Percentiles rank a stretch among this genome's conserved stretches.
Conservation (phyloP, 2,329 filamentous ascomycete species). For the Remersonia thermophila region DNA sequence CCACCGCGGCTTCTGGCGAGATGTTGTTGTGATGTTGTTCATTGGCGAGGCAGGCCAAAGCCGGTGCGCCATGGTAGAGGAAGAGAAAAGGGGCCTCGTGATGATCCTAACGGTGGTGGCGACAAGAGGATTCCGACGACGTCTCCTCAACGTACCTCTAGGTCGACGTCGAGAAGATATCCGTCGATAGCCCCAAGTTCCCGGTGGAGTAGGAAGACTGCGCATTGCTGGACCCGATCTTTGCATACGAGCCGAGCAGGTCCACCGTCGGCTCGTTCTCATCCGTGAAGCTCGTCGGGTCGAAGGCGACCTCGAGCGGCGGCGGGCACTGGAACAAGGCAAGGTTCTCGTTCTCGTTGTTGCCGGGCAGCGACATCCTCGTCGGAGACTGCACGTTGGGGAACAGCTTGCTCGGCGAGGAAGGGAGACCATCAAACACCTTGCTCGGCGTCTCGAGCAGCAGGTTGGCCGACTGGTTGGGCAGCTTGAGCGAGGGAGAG, state of each 20-base stretch:
- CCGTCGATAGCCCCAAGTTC: slow-evolving; percentile 26
- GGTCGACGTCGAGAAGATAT: slow-evolving; percentile 23
- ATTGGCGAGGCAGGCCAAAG: too few relatives aligned
- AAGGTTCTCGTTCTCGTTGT: slow-evolving; percentile 27
- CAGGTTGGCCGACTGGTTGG: slow-evolving; percentile 26
- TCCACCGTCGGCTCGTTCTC: slow-evolving; percentile 53
- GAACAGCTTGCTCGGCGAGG: slow-evolving; percentile 44
- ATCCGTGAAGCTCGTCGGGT: slow-evolving; percentile 43
- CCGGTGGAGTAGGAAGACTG: slow-evolving; percentile 12
- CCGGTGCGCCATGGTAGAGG: too few relatives aligned
- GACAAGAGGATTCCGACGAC: too few relatives aligned
- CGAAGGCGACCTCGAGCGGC: slow-evolving; percentile 37
- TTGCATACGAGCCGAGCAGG: slow-evolving; percentile 63
- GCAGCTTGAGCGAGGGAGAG: slow-evolving; percentile 35
- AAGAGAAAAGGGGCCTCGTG: too few relatives aligned
- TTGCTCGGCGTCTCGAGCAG: slow-evolving; percentile 46
- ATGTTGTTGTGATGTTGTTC: too few relatives aligned
- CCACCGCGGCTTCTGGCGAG: too few relatives aligned
- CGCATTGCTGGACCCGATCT: slow-evolving; percentile 45
- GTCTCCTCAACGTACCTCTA: slow-evolving; percentile 5
- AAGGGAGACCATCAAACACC: slow-evolving; percentile 40
- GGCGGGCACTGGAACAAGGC: slow-evolving; percentile 26
- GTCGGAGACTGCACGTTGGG: slow-evolving; percentile 27
- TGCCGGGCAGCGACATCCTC: slow-evolving; percentile 24
- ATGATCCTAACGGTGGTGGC: too few relatives aligned